A percentile compares a stretch with the other conserved stretches of the same genome.
phyloP scores from a whole-genome alignment of 2,329 filamentous ascomycete genomes.

The Ramularia collo-cygni region DNA sequence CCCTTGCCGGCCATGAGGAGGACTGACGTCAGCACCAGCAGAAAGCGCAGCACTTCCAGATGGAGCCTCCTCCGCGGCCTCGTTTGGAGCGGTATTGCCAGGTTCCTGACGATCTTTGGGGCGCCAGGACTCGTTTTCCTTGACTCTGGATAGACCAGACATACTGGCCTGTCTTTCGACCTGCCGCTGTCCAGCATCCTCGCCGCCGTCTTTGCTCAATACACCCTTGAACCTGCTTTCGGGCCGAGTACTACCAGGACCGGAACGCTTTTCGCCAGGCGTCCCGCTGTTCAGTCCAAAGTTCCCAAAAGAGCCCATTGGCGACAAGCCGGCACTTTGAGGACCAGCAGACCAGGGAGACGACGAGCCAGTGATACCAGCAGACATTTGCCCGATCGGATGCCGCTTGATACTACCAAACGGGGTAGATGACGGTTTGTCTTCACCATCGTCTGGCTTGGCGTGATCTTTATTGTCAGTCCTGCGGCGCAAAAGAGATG shows the following conservation, averaged over 20 bases:
- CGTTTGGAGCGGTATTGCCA: slow-evolving; percentile 35
- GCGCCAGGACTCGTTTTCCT: slow-evolving; percentile 49
- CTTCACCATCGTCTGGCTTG: slow-evolving; percentile 31
- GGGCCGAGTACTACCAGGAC: slow-evolving; percentile 59
- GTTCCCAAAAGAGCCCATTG: slow-evolving; percentile 82
- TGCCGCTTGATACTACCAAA: slow-evolving; percentile 52
- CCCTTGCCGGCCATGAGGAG: slow-evolving; percentile 38
- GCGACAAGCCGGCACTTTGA: slow-evolving; percentile 57
- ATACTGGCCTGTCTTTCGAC: slow-evolving; percentile 51
- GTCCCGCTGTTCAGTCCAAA: slow-evolving; percentile 60
- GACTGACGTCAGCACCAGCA: slow-evolving; percentile 64
- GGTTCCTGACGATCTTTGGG: slow-evolving; percentile 19
- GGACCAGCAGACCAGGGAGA: slow-evolving; percentile 53
- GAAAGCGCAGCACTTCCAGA: slow-evolving; percentile 67
- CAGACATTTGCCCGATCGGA: slow-evolving; percentile 47
- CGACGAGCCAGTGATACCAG: slow-evolving; percentile 41
- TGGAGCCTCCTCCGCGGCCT: slow-evolving; percentile 63
- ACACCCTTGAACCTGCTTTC: slow-evolving; percentile 83
- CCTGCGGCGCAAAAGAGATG: slow-evolving; percentile 53
- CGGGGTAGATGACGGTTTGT: slow-evolving; percentile 30
- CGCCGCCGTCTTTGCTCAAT: slow-evolving; percentile 68
- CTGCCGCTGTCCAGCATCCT: slow-evolving; percentile 44
- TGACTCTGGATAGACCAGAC: slow-evolving; percentile 47
- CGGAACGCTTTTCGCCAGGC: slow-evolving; percentile 62
- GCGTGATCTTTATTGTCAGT: slow-evolving; percentile 53